Base-by-base conservation (phyloP, 345 rosid genomes). In the Citrus mangshanensis region DNA sequence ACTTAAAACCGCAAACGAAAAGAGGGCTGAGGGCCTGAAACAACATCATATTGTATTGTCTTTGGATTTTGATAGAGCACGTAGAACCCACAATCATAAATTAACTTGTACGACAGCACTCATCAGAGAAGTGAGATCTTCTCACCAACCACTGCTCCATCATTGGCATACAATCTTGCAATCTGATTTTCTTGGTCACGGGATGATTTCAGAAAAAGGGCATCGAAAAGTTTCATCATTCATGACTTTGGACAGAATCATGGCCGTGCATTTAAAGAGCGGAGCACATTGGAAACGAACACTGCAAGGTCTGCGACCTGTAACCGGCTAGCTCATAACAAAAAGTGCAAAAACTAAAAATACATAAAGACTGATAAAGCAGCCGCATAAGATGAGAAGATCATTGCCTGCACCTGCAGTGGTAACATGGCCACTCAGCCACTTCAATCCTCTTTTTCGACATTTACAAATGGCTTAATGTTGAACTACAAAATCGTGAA, bases 91-190 rank as follows among this genome's bases (percentile, higher is more conserved):
- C 16, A 12, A 13, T 46, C 4, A 46, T 46, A 12, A 46, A 46
- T 38, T 75, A 63, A 42, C 61, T 75, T 42, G 12, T 19, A 74
- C 59, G 77, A 9, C n/a, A 63, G 37, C 51, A 21, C 25, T 28
- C 30, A 66, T 9, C n/a, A 54, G 72, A 66, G 79, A 66, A 32
- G 35, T 54, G 51, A 25, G 64, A 34, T 76, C 54, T 51, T 75
- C 62, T 42, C 70, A 74, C 78, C 77, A 63, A 63, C 61, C 68
- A 6, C 21, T 13, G 8, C 30, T 3, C 16, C 51, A 46, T 46
- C 51, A 46, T 46, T 46, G 51, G 51, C 0, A 46, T 46, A 18
- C 5, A 3, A 68, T 68, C 40, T 37, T 37, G 7, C 5, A 68
- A 30, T 32, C 19, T 21, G n/a, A 30, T 55, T 56, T 21, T 54